These are phyloP conservation scores for Xylaria sp. DNA, from an alignment of 2,329 filamentous ascomycete species.

Conservation along the genomic window DNA sequence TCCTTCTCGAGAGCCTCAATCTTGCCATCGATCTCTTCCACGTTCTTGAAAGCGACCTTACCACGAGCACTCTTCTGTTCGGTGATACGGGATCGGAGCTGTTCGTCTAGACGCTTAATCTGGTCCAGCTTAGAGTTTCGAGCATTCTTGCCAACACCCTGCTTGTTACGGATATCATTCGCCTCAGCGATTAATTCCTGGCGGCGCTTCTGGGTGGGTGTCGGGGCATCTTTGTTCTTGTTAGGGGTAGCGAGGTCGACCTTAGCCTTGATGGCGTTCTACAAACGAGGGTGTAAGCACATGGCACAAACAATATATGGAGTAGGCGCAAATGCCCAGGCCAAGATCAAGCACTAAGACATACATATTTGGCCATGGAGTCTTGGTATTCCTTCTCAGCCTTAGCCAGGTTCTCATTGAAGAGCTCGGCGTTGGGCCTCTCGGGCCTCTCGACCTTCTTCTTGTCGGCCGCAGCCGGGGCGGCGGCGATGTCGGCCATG, in stretches of 20 bases:
- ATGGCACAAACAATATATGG: not conserved
- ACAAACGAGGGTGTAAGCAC: constrained; percentile 34
- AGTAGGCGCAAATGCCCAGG: not conserved
- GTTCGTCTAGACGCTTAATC: constrained; percentile 90
- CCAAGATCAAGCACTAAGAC: constrained; percentile 32
- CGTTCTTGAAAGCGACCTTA: constrained; percentile 85
- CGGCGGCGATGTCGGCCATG: constrained; percentile 61
- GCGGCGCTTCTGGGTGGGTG: constrained; percentile 82
- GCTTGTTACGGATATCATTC: constrained; percentile 85
- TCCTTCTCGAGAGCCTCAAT: constrained; percentile 84
- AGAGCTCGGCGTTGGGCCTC: constrained; percentile 88
- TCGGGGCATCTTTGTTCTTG: constrained; percentile 81
- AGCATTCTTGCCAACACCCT: constrained; percentile 86
- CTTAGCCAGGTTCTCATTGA: constrained; percentile 80
- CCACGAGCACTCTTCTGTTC: constrained; percentile 88
- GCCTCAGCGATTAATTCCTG: constrained; percentile 86
- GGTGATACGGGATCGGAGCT: constrained; percentile 83
- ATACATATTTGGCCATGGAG: constrained; percentile 69
- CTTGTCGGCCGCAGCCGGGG: constrained; percentile 58
- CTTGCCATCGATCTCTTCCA: constrained; percentile 86
- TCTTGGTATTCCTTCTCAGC: constrained; percentile 88
- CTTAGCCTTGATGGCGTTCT: constrained; percentile 91
- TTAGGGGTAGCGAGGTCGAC: constrained; percentile 82
- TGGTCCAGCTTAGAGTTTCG: constrained; percentile 84
- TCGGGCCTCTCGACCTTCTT: constrained; percentile 84